Base-by-base conservation (phyloP, 2,329 filamentous ascomycete species). In the Ophiostoma piceae region DNA sequence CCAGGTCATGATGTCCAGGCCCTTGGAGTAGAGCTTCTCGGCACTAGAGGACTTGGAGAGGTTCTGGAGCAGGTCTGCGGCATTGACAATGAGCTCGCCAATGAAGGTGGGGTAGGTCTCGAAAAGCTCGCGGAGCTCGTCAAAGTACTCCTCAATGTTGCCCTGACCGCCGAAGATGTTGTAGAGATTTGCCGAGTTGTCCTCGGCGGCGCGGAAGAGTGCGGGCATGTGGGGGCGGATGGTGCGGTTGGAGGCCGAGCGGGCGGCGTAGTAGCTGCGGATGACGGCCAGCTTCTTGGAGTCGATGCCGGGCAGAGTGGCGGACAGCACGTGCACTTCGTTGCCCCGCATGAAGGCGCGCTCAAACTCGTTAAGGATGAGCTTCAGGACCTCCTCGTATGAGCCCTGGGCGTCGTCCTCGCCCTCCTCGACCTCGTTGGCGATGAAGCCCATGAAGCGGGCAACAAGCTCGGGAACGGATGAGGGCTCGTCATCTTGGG, bases 81-180 rank as follows among this genome's bases (percentile, higher is more conserved):
- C 90, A 32, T 88, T 86, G 37, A 86, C 85, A 76, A 99, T 86
- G 73, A 98, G 88, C 74, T 96, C 92, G 74, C 92, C 90, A 5
- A 97, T 88, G 74, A 99, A 96, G 37, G 91, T 91, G 14, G 92
- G 90, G 81, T 99, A 99, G 71, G 94, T 97, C 76, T 85, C 88
- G 83, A 94, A 94, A 71, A 98, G 87, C 79, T 96, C 91, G 70
- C 95, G 89, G 73, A 99, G 87, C 83, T 99, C 95, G 75, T 99
- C 94, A 77, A 99, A 99, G 82, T 99, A 99, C 82, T 99, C 96
- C 81, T 99, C 94, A 73, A 99, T 98, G 80, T 99, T 99, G 75
- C 95, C 95, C 79, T 99, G 95, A 7, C 95, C 95, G 71, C 95
- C 95, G 75, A 98, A 97, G 72, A 99, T 93, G 74, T 90, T 94